Evolutionary conservation across 805 yeast species (phyloP).

Genomic region (Cyberlindnera euphorbiiphila): DNA sequence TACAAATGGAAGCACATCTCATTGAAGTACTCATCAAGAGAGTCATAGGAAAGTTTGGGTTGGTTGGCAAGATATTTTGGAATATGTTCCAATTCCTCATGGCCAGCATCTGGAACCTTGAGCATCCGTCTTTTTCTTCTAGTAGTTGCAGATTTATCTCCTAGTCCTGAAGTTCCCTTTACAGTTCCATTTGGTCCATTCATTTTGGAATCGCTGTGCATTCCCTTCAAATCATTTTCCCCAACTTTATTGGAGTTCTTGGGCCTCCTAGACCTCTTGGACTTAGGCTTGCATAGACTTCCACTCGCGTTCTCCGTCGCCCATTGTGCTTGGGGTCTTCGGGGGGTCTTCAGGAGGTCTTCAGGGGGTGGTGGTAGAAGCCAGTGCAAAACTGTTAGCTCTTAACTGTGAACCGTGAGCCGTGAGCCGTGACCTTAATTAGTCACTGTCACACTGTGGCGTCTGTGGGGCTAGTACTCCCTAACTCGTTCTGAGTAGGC

Average conservation of each 20-base stretch:
- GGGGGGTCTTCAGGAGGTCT: too few species aligned
- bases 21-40: constrained; percentile 48
- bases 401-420: too few species aligned
- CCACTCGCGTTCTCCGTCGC: background rate
- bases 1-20: constrained; percentile 60
- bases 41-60: constrained; percentile 46
- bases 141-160: background rate
- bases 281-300: too few species aligned
- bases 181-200: background rate
- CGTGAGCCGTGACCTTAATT: too few species aligned
- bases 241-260: too few species aligned
- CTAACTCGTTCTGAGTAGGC: background rate
- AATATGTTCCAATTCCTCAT: constrained; percentile 26
- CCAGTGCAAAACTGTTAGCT: too few species aligned
- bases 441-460: too few species aligned
- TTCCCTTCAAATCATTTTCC: background rate
- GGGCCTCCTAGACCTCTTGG: too few species aligned
- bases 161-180: constrained; percentile 1
- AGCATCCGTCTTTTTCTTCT: constrained; percentile 12
- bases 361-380: too few species aligned
- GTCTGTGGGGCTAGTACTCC: background rate
- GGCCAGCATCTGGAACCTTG: constrained; percentile 19
- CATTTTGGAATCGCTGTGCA: too few species aligned
- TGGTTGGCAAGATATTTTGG: constrained; percentile 25
- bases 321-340: too few species aligned